Base-by-base conservation (phyloP, 192 early-diverging fungal species). In the Backusella liffmaniae region DNA sequence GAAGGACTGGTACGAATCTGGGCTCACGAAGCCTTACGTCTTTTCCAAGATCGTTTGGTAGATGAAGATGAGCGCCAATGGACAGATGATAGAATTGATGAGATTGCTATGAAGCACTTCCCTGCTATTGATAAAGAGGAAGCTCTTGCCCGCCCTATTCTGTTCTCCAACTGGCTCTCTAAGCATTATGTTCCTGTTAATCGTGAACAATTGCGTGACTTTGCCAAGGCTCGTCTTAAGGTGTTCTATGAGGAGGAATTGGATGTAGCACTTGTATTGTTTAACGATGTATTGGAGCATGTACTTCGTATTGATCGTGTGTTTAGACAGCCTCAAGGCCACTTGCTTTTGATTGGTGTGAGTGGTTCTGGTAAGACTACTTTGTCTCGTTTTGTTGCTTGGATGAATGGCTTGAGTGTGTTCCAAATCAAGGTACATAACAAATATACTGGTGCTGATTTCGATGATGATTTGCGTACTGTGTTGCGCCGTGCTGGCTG, bases 241-340 rank as follows among this genome's bases (percentile, higher is more conserved):
- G 95, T 96, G 53, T 99, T 99, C 77, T 99, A 97, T 84, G 98
- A 99, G 84, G 98, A 99, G 85, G 98, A 99, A 86, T 90, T 99
- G 44, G 98, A 99, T 83, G 95, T 97, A 12, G 95, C 90, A 15
- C 87, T 99, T 51, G 97, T 99, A 0, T 82, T 99, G 59, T 99
- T 99, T 85, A 95, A 99, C 81, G 95, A 98, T 80, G 97, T 97
- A 12, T 84, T 99, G 74, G 98, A 99, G 65, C 98, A 99, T 68
- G 96, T 97, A 23, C 85, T 99, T 51, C 91, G 98, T 76, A 98
- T 99, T 70, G 98, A 99, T 84, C 92, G 98, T 65, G 98, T 99
- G 10, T 96, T 99, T 83, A 88, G 97, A 35, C 98, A 99, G 82
- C 91, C 92, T 79, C 98, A 99, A 89, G 98, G 98, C 68, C 98